Evolutionary conservation across 805 yeast genomes (phyloP), one percentile per base, ranked within the genome.

Genomic region (Pichia heedii): DNA sequence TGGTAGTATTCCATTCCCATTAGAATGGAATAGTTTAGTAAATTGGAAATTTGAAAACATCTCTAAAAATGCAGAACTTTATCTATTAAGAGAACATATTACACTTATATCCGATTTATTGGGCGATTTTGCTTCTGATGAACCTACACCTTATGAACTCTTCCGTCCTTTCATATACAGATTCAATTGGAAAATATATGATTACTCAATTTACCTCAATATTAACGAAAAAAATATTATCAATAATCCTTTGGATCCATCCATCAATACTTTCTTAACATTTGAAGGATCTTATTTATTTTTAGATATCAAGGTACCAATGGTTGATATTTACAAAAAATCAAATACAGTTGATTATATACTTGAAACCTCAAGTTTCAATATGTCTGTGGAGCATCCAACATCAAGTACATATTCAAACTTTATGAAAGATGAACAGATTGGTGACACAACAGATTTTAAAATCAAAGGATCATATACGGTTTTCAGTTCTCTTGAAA

Each of bases 351-450:
- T 82, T 15, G 63, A 69, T 15, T 85, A 70, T 52, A 60, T 62
- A 1, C 50, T 82, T 2, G 49, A 50, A 3, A 81, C 95, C 0
- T 77, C 84, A 0, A 63, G 63, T 39, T 76, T 87, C 50, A 73
- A 79, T 39, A 54, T 93, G 38, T 65, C 74, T 1, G 58, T 89
- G 3, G 82, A 79, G 45, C 77, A 93, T 0, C 97, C 98, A 0
- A 82, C 90, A 1, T 93, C 97, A 96, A 94, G 87, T 55, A 89
- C 97, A 0, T 66, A 79, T 22, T 75, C 79, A 43, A 80, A 82
- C 39, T 90, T 90, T 51, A 59, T 84, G 65, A 71, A 72, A 38
- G 63, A 73, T 12, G 75, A 72, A 18, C 73, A 74, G 15, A 70
- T 87, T 48, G 97, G 96, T 0, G 66, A 78, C 47, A 77, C 88